Base-by-base conservation (phyloP, 805 yeast genomes). In the Starmerella cellae region DNA sequence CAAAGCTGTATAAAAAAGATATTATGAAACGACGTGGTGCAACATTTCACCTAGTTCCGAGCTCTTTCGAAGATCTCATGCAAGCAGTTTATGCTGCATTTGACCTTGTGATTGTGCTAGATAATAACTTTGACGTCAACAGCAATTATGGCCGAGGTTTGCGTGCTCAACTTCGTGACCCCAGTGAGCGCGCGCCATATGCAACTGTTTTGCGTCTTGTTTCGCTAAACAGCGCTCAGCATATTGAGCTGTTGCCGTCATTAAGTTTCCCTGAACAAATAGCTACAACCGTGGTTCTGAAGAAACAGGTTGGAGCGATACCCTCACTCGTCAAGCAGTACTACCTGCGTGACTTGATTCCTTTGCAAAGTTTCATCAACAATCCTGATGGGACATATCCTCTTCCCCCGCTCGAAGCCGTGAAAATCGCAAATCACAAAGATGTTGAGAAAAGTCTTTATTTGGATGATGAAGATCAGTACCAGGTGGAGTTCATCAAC, bases 221-320 rank as follows among this genome's bases (percentile, higher is more conserved):
- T 3, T 79, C 95, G 2, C 72, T 78, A 44, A 78, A 82, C 53
- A 78, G 94, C 2, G 75, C 83, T 21, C 95, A 88, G 53, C 97
- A 88, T 57, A 77, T 84, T 48, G 73, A 75, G 47, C 55, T 70
- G 44, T 64, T 69, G 53, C 54, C 63, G 62, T 51, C 60, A 52
- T 47, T 51, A 26, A 14, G 55, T 50, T 63, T 84, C 35, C 78
- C 74, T 48, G 76, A 75, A 37, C 75, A 80, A 9, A 75, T 87
- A 1, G 82, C 94, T 1, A 84, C 94, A 1, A 70, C 80, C 17
- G 94, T 85, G 3, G 82, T 85, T 24, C 60, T 84, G 39, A 65
- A 95, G 53, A 94, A 81, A 49, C 69, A 77, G 45, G 84, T 80
- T 13, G 97, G 97, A 6, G 71, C 72, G 37, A 59, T 88, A 35